phyloP scores from a whole-genome alignment of 1,139 yeast genomes.

The Magnusiomyces ingens region DNA sequence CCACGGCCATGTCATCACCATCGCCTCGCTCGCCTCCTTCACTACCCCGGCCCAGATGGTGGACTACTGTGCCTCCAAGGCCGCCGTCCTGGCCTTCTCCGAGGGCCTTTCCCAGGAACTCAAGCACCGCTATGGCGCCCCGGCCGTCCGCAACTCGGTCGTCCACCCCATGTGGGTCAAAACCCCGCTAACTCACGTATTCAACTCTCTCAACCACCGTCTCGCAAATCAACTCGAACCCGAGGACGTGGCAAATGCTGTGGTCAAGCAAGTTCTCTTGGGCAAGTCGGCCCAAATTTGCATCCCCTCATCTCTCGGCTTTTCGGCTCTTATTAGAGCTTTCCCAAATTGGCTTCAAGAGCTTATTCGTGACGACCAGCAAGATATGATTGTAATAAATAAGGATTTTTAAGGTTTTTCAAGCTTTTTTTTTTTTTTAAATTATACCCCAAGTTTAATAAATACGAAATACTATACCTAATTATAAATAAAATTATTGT shows the following conservation, averaged over 20 bases:
- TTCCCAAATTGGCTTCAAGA: slow-evolving; percentile 19
- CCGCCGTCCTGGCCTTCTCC: slow-evolving; percentile 65
- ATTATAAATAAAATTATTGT: too few relatives aligned
- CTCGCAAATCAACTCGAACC: slow-evolving; percentile 15
- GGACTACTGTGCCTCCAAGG: slow-evolving; percentile 71
- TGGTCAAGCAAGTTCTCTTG: slow-evolving; percentile 14
- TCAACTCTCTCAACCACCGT: slow-evolving; percentile 13
- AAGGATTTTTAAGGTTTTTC: slow-evolving; percentile 10
- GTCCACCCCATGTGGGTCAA: slow-evolving; percentile 20
- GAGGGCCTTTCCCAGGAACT: slow-evolving; percentile 60
- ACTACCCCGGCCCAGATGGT: slow-evolving; percentile 62
- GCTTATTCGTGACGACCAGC: slow-evolving; percentile 8
- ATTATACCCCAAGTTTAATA: too few relatives aligned
- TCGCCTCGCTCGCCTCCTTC: slow-evolving; percentile 67
- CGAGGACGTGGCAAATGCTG: slow-evolving; percentile 14
- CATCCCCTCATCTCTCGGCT: slow-evolving; percentile 13
- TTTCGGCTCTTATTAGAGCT: slow-evolving; percentile 9
- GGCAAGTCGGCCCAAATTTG: slow-evolving; percentile 16
- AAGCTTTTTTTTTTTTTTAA: neutral
- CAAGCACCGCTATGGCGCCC: slow-evolving; percentile 30
- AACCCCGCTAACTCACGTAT: slow-evolving; percentile 17
- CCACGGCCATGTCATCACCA: slow-evolving; percentile 64
- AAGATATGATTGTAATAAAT: slow-evolving; percentile 12
- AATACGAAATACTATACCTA: too few relatives aligned
- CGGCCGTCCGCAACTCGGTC: slow-evolving; percentile 15